A percentile compares a stretch with the other conserved stretches of the same genome.
phyloP scores from a whole-genome alignment of 108 stramenopile genomes.

The Fistulifera pelliculosa region DNA sequence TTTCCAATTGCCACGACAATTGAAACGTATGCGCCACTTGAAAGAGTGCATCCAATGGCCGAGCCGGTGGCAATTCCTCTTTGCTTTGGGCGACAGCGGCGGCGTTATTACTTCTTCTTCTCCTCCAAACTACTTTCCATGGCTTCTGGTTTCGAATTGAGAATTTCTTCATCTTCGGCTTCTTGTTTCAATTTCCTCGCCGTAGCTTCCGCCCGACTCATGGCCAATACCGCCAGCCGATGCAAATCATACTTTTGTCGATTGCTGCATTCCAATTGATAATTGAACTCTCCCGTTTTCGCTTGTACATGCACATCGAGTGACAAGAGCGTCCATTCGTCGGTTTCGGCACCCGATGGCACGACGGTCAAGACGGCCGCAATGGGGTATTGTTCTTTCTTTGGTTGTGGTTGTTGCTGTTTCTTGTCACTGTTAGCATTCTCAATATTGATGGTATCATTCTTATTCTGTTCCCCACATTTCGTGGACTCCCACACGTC shows the following conservation, averaged over 20 bases:
- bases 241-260: slow-evolving; percentile 82
- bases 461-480: no score
- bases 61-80: slow-evolving; percentile 17
- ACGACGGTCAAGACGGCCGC: slow-evolving; percentile 73
- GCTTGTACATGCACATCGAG: slow-evolving; percentile 59
- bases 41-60: slow-evolving; percentile 65
- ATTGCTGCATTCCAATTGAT: slow-evolving; percentile 67
- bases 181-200: slow-evolving; percentile 6
- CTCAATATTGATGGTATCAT: slow-evolving; percentile 12
- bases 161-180: slow-evolving; percentile 7
- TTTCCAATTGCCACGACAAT: slow-evolving; percentile 74
- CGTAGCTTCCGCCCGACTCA: slow-evolving; percentile 57
- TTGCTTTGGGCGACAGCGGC: background rate
- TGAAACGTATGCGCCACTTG: slow-evolving; percentile 73
- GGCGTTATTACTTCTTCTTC: slow-evolving; percentile 5
- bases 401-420: slow-evolving; percentile 2
- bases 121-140: slow-evolving; percentile 10
- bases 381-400: slow-evolving; percentile 52
- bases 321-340: slow-evolving; percentile 63
- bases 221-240: slow-evolving; percentile 67
- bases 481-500: slow-evolving; percentile 59
- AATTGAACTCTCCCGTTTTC: slow-evolving; percentile 83
- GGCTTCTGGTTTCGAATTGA: slow-evolving; percentile 2
- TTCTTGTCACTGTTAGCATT: slow-evolving; percentile 9
- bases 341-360: slow-evolving; percentile 11